Conservation (phyloP, 2,329 filamentous ascomycete genomes). For the Ceratocystis albifundus region DNA sequence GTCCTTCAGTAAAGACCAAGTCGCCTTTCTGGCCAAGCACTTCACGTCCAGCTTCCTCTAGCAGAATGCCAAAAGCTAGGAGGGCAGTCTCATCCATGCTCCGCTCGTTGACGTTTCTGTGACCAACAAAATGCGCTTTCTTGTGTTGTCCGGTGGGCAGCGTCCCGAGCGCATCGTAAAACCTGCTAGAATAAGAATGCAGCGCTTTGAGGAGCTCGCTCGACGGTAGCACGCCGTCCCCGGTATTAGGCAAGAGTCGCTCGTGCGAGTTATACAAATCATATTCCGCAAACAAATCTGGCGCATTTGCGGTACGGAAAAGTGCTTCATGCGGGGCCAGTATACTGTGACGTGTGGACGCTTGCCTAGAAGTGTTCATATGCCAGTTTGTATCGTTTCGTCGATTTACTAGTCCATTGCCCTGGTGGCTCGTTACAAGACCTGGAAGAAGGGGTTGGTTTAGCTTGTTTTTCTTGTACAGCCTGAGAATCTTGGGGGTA, state of each 20-base stretch:
- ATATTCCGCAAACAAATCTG: conserved; percentile 55
- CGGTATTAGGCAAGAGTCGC: conserved; percentile 37
- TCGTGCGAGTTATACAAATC: conserved; percentile 60
- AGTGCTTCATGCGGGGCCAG: conserved; percentile 61
- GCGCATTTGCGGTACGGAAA: conserved; percentile 53
- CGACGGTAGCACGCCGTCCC: conserved; percentile 46
- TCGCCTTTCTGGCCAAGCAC: conserved; percentile 54
- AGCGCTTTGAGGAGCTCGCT: conserved; percentile 58
- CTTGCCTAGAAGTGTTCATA: background rate
- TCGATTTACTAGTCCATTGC: conserved; percentile 3
- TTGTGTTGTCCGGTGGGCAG: conserved; percentile 21
- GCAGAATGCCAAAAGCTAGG: conserved; percentile 59
- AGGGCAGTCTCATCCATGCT: conserved; percentile 72
- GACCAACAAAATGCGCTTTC: conserved; percentile 23
- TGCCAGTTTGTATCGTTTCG: conserved; percentile 8
- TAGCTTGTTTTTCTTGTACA: background rate
- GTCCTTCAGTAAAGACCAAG: conserved; percentile 57
- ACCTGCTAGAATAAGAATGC: conserved; percentile 56
- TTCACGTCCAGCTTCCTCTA: conserved; percentile 57
- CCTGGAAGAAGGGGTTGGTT: conserved; percentile 17
- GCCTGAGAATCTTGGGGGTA: background rate
- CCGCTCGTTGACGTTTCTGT: conserved; percentile 37
- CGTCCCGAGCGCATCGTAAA: conserved; percentile 42
- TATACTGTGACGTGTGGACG: conserved; percentile 1
- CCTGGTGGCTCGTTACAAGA: conserved; percentile 14